Evolutionary conservation across 805 yeast genomes (phyloP).

Genomic region (Cyberlindnera saturnus): DNA sequence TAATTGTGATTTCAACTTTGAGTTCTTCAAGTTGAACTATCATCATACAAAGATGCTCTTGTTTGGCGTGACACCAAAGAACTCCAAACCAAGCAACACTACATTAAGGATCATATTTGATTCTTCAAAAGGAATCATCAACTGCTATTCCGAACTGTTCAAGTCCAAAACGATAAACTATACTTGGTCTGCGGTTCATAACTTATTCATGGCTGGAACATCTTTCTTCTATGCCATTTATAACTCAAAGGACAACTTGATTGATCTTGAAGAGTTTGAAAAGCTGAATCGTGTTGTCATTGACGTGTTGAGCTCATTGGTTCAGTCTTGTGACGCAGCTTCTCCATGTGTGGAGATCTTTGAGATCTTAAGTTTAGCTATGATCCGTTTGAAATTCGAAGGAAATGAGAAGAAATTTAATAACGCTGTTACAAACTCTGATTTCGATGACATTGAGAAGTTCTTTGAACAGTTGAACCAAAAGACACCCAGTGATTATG

Average conservation of each 20-base stretch:
- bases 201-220: conserved; percentile 83
- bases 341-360: conserved; percentile 62
- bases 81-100: conserved; percentile 43
- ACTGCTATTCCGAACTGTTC: conserved; percentile 53
- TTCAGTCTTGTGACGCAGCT: conserved; percentile 77
- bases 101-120: conserved; percentile 54
- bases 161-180: conserved; percentile 61
- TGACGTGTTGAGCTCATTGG: conserved; percentile 51
- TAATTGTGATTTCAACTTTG: conserved; percentile 70
- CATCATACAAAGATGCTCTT: conserved; percentile 66
- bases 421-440: conserved; percentile 4
- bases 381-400: conserved; percentile 48
- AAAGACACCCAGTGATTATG: conserved; percentile 11
- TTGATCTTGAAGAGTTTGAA: conserved; percentile 42
- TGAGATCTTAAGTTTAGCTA: conserved; percentile 66
- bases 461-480: conserved; percentile 21
- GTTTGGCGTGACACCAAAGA: conserved; percentile 74
- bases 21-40: conserved; percentile 69
- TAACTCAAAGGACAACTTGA: conserved; percentile 52
- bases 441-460: conserved; percentile 20
- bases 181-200: conserved; percentile 92
- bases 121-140: conserved; percentile 62
- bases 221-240: conserved; percentile 75
- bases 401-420: conserved; percentile 1
- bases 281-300: conserved; percentile 43